Evolutionary conservation across 306 rosid genomes (phyloP).

Genomic region (Gastrolobium bilobum): DNA sequence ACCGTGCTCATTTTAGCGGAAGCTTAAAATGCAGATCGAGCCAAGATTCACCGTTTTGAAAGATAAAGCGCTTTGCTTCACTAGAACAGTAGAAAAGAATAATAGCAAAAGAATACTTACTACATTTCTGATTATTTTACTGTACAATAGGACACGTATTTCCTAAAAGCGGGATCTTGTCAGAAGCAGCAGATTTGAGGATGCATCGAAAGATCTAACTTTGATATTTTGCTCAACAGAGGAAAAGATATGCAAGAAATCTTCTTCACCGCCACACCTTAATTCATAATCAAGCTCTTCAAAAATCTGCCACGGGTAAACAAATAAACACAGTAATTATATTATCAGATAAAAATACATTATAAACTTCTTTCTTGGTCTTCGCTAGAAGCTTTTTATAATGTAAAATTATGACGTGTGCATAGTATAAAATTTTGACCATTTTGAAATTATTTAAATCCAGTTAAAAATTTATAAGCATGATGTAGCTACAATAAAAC

Average conservation of each 20-base stretch:
- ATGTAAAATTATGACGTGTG: background rate
- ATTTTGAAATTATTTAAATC: background rate
- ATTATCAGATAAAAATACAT: background rate
- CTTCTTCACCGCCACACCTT: constrained; percentile 10
- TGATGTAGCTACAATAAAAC: background rate
- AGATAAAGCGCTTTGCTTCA: background rate
- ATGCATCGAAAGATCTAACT: constrained; percentile 6
- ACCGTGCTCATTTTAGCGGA: constrained; percentile 1
- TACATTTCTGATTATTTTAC: constrained; percentile 7
- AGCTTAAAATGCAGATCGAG: background rate
- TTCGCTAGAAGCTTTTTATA: background rate
- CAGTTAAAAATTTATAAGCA: background rate
- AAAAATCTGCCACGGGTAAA: constrained; percentile 52
- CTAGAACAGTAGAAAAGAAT: background rate
- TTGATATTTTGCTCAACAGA: constrained; percentile 5
- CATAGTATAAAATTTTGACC: background rate
- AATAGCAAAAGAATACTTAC: background rate
- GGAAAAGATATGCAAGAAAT: constrained; percentile 14
- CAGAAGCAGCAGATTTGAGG: constrained; percentile 21
- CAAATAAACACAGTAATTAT: background rate
- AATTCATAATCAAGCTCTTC: constrained; percentile 29
- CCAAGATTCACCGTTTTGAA: background rate
- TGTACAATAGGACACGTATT: constrained; percentile 31
- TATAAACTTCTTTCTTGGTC: background rate
- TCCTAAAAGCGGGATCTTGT: background rate